Evolutionary conservation across 805 yeast species (phyloP).

Genomic region (Metschnikowia chrysomelidarum): DNA sequence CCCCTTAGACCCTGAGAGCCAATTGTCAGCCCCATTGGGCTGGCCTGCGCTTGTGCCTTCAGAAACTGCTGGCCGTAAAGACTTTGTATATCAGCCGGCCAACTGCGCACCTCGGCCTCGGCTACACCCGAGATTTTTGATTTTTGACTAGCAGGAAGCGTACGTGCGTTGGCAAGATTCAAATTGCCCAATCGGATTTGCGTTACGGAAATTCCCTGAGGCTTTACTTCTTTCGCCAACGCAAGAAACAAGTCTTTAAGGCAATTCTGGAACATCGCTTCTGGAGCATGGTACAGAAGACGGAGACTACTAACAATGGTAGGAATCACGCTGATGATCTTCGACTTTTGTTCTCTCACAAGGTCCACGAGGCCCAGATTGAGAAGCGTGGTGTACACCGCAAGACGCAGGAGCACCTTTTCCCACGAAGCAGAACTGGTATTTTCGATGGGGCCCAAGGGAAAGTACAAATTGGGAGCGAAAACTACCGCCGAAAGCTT

Average conservation of each 20-base stretch:
- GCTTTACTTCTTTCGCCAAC: constrained; percentile 34
- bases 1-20: constrained; percentile 26
- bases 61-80: constrained; percentile 34
- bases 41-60: constrained; percentile 28
- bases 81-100: constrained; percentile 35
- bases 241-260: constrained; percentile 36
- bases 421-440: constrained; percentile 54
- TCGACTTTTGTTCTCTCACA: constrained; percentile 46
- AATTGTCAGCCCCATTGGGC: constrained; percentile 31
- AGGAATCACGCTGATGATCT: constrained; percentile 53
- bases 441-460: constrained; percentile 65
- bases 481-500: constrained; percentile 63
- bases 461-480: constrained; percentile 67
- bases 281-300: constrained; percentile 65
- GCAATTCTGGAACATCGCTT: constrained; percentile 50
- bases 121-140: constrained; percentile 26
- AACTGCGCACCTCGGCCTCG: constrained; percentile 38
- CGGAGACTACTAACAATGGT: constrained; percentile 51
- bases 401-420: constrained; percentile 43
- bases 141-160: constrained; percentile 17
- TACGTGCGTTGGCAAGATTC: constrained; percentile 26
- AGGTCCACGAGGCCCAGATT: constrained; percentile 55
- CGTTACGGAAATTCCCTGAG: constrained; percentile 36
- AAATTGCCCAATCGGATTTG: constrained; percentile 43
- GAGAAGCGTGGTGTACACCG: constrained; percentile 50